Base-by-base conservation (phyloP, 2,329 filamentous ascomycete genomes). In the Cladosporium cucumerinum region DNA sequence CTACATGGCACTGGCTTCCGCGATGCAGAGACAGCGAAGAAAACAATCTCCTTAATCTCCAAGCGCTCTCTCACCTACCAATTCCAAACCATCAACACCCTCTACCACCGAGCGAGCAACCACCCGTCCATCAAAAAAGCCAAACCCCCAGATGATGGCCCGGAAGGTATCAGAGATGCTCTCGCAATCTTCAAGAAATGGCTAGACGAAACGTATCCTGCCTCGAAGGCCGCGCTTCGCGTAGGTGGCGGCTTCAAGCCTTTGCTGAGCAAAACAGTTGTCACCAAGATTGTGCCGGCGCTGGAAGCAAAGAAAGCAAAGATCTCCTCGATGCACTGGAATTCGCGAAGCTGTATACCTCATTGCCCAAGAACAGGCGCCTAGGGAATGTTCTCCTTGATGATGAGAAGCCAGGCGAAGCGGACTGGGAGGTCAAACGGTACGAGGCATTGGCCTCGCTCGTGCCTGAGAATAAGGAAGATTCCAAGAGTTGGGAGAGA, bases 1-100 rank as follows among this genome's bases (percentile, higher is more conserved):
- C 69, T 75, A 46, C 73, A 74, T 48, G 73, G 73, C 66, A 75
- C 72, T 2, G 73, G 73, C 57, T 75, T 75, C 70, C 74, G 73
- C 57, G 72, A 75, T 66, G 63, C 63, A 18, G 68, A 64, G 2
- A 68, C 70, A 7, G 73, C 73, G 7, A 62, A 66, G 34, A 64
- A 66, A 18, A 75, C 73, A 0, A 65, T 75, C 21, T 62, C 72
- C 11, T 69, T 75, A 59, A 73, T 75, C 65, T 67, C 67, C 6
- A 63, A 69, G 3, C 72, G 73, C 34, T 72, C 69, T 8, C 67
- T 75, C 8, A 73, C 70, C 64, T 75, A 75, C 61, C 73, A 75
- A 63, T 75, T 71, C 58, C 73, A 75, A 63, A 74, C 73, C 1
- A 68, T 75, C 25, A 74, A 75, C 66, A 73, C 72, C 4, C 71